Evolutionary conservation across 1,139 yeast species (phyloP).

Genomic region (Pichia sp.): DNA sequence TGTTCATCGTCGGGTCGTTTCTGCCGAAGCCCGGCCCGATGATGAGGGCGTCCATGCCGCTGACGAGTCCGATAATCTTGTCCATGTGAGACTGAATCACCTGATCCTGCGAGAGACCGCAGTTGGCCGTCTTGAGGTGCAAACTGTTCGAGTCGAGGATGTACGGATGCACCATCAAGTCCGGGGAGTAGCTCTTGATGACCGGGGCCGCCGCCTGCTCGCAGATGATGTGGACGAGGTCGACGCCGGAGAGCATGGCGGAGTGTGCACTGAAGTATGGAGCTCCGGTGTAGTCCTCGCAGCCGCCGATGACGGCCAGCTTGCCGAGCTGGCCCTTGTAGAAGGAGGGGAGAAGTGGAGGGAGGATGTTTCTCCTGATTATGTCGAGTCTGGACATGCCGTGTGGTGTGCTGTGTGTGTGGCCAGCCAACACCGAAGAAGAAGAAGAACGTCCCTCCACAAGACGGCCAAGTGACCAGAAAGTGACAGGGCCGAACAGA

Average conservation of each 20-base stretch:
- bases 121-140: background rate
- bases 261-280: constrained; percentile 90
- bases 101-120: background rate
- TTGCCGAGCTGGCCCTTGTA: constrained; percentile 93
- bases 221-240: constrained; percentile 84
- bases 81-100: constrained; percentile 44
- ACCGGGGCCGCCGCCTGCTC: constrained; percentile 75
- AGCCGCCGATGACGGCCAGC: constrained; percentile 87
- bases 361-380: constrained; percentile 44
- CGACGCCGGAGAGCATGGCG: constrained; percentile 83
- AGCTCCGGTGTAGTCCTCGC: constrained; percentile 96
- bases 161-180: constrained; percentile 95
- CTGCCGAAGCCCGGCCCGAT: constrained; percentile 96
- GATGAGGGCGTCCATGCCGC: constrained; percentile 75
- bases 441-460: too few species aligned
- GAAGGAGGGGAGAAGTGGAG: constrained; percentile 69
- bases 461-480: too few species aligned
- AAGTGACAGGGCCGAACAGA: too few species aligned
- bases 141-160: constrained; percentile 36
- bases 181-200: constrained; percentile 87
- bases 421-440: too few species aligned
- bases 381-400: constrained; percentile 3
- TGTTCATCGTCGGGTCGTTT: constrained; percentile 59
- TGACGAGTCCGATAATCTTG: constrained; percentile 52
- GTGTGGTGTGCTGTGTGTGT: background rate